Evolutionary conservation across 331 rosid species (phyloP), one percentile per base, ranked within the genome.

Genomic region (Spiraea crenata): DNA sequence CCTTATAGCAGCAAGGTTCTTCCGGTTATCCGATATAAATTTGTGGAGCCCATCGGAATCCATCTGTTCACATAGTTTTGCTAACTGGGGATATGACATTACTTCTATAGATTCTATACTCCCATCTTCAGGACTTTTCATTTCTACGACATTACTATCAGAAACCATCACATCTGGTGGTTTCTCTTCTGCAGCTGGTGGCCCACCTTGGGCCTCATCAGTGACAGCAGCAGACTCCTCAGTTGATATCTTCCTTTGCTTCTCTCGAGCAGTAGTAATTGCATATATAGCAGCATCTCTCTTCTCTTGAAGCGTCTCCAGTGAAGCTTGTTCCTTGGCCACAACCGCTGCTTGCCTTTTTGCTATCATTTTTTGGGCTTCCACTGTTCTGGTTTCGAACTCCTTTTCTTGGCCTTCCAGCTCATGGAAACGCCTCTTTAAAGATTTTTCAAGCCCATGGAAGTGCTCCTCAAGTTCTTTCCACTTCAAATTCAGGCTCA

Each of bases 381-480:
- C 83, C 63, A 69, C 50, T 45, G 98, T 91, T 82, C 86, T 89
- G 76, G 67, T 86, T 67, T 86, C 90, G 38, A 89, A 95, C 82
- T 82, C 88, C 81, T 89, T 95, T 82, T 95, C 99, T 77, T 95
- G 99, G 83, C 85, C 95, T 79, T 95, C 99, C 84, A 95, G 77
- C 74, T 89, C 98, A 81, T 91, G 85, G 67, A 93, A 93, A 81
- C 99, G 99, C 81, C 97, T 87, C 82, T 91, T 93, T 70, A 93
- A 76, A 70, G 99, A 93, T 73, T 89, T 93, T 82, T 93, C 99
- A 60, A 93, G 93, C 74, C 99, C 96, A 38, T 87, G 95, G 41
- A 93, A 89, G 81, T 91, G 99, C 50, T 86, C 99, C 83, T 93
- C 99, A 57, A 93, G 89, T 78, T 93, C 97, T 79, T 91, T 93